Evolutionary conservation across 371 early-diverging fungal genomes (phyloP), one percentile per base, ranked within the genome.

Genomic region (Basidiobolus meristosporus): DNA sequence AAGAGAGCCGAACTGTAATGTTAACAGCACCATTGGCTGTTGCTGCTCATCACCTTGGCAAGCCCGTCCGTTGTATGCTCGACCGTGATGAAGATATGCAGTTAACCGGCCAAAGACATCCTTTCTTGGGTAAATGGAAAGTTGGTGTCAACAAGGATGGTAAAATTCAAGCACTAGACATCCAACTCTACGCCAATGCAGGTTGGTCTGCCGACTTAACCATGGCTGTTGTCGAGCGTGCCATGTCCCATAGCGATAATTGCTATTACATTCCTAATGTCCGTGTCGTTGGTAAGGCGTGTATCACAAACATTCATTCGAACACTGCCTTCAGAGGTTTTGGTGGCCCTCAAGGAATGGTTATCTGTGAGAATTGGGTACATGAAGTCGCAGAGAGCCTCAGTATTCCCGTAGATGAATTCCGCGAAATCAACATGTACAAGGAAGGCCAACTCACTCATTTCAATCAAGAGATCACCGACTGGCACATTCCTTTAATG

Each of bases 271-370:
- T 79, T 43, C 76, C 79, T 14, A 58, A 71, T 50, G 48, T 71
- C n/a, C 56, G 63, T 19, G 54, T 71, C 20, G 41, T 46, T 14
- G 85, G 85, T 26, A 52, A 57, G 33, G 50, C 77, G 17, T 80
- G 80, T 52, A 69, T 68, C 38, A 82, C 85, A 38, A 80, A 82
- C 61, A 57, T 70, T 29, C 71, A 69, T 43, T 68, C 75, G 40
- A 82, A 81, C 57, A 82, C 82, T 10, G 82, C 85, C 20, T 70
- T 77, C 63, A 65, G 81, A 44, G 67, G 77, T 16, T 80, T 77
- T 47, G 81, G 81, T 38, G 72, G 70, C 18, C 79, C 82, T 36
- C 82, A 84, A 54, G 80, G 73, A 14, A 73, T 77, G 74, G 56
- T 82, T 46, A 53, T 82, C 29, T 58, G 63, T 19, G 82, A 82